Base-by-base conservation (phyloP, 2,329 filamentous ascomycete genomes). In the Rhynchosporium agropyri region DNA sequence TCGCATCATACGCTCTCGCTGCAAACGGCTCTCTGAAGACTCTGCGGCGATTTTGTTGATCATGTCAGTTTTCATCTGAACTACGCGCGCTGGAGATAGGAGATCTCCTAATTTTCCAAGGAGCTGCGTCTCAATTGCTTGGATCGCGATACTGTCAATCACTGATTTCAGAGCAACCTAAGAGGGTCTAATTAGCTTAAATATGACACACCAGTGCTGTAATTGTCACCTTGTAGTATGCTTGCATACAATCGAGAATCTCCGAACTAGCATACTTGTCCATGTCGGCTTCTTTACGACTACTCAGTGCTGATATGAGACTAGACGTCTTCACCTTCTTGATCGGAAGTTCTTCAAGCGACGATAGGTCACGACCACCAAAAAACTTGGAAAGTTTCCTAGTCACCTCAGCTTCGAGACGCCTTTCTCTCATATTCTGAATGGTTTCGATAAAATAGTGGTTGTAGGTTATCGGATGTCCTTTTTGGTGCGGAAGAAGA, bases 401-500 rank as follows among this genome's bases (percentile, higher is more conserved):
- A 55, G 15, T 54, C 6, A 65, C 10, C 10, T 15, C 45, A 1
- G 26, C 31, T 36, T 60, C 62, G 12, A 58, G 62, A 45, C 65
- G 58, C 20, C 59, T 49, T 38, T 63, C 58, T 15, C 69, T 67
- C 1, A 50, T 58, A 33, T 72, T 72, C 0, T 65, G 55, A 10
- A 77, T 62, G 0, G 65, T 75, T 6, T 76, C 70, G 0, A 72
- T 74, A 43, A 72, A 76, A 43, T 75, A 73, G 36, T 76, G 73
- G 43, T 77, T 76, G 53, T 77, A 77, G 10, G 74, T 77, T 4
- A 76, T 73, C 0, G 74, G 72, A 58, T 78, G 75, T 12, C 69
- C 20, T 20, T 20, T 20, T 20, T 20, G 20, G 61, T 36, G 72
- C 60, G 3, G 77, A 36, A 33, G 48, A 40, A 77, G 67, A 15